phyloP scores from a whole-genome alignment of 305 asterid genomes.

The Fraxinus velutina region DNA sequence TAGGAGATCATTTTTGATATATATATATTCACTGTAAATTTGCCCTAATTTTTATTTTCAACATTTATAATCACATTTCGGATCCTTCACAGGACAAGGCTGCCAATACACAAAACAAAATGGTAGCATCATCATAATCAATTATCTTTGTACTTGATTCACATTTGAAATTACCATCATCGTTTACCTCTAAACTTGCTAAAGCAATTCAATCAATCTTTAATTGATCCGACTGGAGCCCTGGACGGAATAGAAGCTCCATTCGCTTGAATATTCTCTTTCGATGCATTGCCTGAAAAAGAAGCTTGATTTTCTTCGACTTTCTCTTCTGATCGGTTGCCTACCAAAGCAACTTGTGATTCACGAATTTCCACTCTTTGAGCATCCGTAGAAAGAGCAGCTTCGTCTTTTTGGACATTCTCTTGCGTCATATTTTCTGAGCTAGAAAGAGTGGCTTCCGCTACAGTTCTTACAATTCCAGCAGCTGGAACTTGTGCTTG shows the following conservation, averaged over 20 bases:
- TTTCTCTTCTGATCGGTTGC: slow-evolving; percentile 23
- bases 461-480: slow-evolving; percentile 24
- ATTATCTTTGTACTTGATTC: slow-evolving; percentile 9
- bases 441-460: slow-evolving; percentile 21
- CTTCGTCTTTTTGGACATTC: slow-evolving; percentile 31
- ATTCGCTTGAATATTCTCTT: slow-evolving; percentile 30
- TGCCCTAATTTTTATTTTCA: background rate
- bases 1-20: too few species aligned
- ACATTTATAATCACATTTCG: background rate
- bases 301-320: slow-evolving; percentile 32
- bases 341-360: slow-evolving; percentile 25
- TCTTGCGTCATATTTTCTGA: slow-evolving; percentile 26
- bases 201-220: slow-evolving; percentile 27
- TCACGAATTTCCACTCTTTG: slow-evolving; percentile 28
- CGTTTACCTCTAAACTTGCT: slow-evolving; percentile 25
- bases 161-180: background rate
- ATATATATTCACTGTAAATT: background rate
- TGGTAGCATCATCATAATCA: background rate
- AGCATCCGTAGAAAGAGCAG: slow-evolving; percentile 19
- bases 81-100: background rate
- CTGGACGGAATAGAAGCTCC: slow-evolving; percentile 22
- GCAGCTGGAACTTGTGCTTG: slow-evolving; percentile 26
- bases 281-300: slow-evolving; percentile 26
- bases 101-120: background rate
- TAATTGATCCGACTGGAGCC: slow-evolving; percentile 18